Base-by-base conservation (phyloP, 2,329 filamentous ascomycete species). In the Cryphonectria carpinicola region DNA sequence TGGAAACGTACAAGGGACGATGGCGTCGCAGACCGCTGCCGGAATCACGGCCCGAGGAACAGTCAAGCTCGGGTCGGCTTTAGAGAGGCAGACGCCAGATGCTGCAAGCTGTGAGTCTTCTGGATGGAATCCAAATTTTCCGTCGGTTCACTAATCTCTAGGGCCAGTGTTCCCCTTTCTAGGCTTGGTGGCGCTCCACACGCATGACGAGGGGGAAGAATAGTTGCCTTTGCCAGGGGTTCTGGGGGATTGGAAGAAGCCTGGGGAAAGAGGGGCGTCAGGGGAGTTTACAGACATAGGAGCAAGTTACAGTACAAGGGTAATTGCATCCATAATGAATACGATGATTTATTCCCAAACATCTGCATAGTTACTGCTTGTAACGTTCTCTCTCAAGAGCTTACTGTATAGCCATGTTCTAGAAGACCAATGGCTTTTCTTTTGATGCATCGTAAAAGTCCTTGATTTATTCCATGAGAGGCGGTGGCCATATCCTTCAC, bases 41-140 rank as follows among this genome's bases (percentile, higher is more conserved):
- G 65, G 65, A 60, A 35, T 22, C n/a, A 22, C 65, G 65, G 65
- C 35, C 52, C 65, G 65, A 25, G 17, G n/a, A 56, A 35, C 43
- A 46, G 56, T 61, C 19, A 66, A 66, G 22, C 10, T 19, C 19
- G 17, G 37, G 7, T 22, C n/a, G 64, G 65, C 39, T 28, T 39
- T 8, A 58, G 22, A 66, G 37, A 66, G n/a, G 49, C 17, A 28
- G 17, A 66, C 35, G 19, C 17, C 10, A 60, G 11, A 19, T 13
- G 35, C 41, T 10, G 54, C 17, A 19, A 39, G 19, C 58, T 22
- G n/a, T 37, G 46, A 39, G 10, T 37, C 22, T 25, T 37, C 66
- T 63, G 66, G 66, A 68, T 68, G 66, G 66, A 68, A 66, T 39
- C 28, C 32, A 8, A 68, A 68, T 63, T 63, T n/a, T 68, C 66